phyloP scores from a whole-genome alignment of 768 basidiomycete species.

The Amanita thiersii region DNA sequence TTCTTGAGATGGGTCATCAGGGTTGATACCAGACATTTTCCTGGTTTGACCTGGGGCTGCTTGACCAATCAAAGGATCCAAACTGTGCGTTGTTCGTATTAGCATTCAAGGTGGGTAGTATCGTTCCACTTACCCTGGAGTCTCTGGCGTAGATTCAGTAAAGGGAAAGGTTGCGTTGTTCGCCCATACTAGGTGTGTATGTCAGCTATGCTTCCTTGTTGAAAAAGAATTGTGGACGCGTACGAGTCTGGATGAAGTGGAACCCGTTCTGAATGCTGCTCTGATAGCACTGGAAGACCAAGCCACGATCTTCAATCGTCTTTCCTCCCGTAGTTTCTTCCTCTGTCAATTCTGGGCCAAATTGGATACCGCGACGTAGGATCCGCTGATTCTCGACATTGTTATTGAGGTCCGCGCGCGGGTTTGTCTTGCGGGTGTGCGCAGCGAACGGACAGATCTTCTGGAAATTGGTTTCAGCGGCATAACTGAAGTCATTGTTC shows the following conservation, averaged over 20 bases:
- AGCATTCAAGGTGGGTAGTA: slow-evolving; percentile 20
- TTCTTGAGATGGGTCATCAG: slow-evolving; percentile 20
- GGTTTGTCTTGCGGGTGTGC: slow-evolving; percentile 38
- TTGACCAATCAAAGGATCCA: slow-evolving; percentile 42
- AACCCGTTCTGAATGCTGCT: slow-evolving; percentile 31
- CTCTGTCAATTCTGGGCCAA: slow-evolving; percentile 40
- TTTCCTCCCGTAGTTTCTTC: slow-evolving; percentile 25
- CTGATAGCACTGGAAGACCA: slow-evolving; percentile 38
- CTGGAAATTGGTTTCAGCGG: slow-evolving; percentile 23
- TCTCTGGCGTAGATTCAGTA: slow-evolving; percentile 17
- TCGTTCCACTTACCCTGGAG: slow-evolving; percentile 24
- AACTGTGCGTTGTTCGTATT: slow-evolving; percentile 22
- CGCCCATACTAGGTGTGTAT: slow-evolving; percentile 29
- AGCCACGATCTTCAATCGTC: slow-evolving; percentile 39
- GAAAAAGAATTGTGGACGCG: slow-evolving; percentile 9
- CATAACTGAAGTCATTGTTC: slow-evolving; percentile 37
- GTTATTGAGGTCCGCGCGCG: slow-evolving; percentile 34
- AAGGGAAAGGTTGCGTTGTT: slow-evolving; percentile 28
- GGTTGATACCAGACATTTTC: slow-evolving; percentile 22
- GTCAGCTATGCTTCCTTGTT: slow-evolving; percentile 1
- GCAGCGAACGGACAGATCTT: slow-evolving; percentile 40
- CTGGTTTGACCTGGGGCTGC: slow-evolving; percentile 11
- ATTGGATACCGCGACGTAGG: slow-evolving; percentile 41
- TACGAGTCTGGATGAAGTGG: slow-evolving; percentile 33
- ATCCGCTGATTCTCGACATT: slow-evolving; percentile 26